phyloP scores from a whole-genome alignment of 805 yeast genomes.

The Kregervanrija delftensis region DNA sequence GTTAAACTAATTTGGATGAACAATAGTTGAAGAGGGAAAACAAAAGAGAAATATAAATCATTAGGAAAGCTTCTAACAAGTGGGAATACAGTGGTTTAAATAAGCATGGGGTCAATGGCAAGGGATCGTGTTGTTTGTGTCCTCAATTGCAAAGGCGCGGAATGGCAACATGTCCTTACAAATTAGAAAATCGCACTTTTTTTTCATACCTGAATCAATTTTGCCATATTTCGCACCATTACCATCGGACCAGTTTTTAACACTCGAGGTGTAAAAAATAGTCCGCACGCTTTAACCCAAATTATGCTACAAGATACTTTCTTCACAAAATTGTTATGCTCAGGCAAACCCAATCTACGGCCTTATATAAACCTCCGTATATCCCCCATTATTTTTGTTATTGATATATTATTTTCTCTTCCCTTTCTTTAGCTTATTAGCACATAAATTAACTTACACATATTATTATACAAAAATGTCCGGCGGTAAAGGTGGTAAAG shows the following conservation, averaged over 20 bases:
- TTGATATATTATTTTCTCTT: no score
- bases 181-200: conserved; percentile 2
- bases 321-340: no score
- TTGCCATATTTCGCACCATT: conserved; percentile 7
- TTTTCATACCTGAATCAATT: neutral
- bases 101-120: neutral
- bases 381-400: no score
- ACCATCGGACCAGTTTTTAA: conserved; percentile 15
- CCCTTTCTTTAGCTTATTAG: neutral
- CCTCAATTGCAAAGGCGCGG: neutral
- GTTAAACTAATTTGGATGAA: neutral
- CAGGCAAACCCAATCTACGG: no score
- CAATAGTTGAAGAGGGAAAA: neutral
- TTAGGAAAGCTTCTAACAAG: neutral
- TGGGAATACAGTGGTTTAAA: neutral
- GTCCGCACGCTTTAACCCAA: conserved; percentile 2
- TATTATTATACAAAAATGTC: conserved; percentile 31
- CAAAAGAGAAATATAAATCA: neutral
- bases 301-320: neutral
- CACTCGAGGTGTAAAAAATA: conserved; percentile 10
- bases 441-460: conserved; percentile 1
- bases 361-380: no score
- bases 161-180: conserved; percentile 10
- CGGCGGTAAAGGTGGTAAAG: conserved; percentile 88
- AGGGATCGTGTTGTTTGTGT: neutral